These are phyloP conservation scores for Meripilus lineatus DNA, from an alignment of 1,284 basidiomycete species.

Conservation along the genomic window DNA sequence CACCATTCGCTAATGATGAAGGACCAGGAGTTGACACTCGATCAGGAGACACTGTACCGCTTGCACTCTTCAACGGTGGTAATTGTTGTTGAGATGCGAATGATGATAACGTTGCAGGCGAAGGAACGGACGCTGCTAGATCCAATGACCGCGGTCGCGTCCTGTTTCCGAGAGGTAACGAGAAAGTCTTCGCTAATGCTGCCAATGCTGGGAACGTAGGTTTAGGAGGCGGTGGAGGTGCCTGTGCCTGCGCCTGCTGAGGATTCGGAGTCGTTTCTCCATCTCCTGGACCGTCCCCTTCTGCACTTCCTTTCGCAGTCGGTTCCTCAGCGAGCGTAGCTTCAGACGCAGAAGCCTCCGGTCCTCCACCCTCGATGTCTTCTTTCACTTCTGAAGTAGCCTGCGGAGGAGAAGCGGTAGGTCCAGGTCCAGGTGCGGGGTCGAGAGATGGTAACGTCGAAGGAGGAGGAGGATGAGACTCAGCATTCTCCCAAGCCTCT, in stretches of 20 bases:
- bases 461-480: slow-evolving; percentile 50
- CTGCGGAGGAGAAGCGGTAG: neutral
- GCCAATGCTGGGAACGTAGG: slow-evolving; percentile 52
- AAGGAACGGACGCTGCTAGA: slow-evolving; percentile 42
- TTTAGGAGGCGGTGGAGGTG: slow-evolving; percentile 10
- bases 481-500: slow-evolving; percentile 55
- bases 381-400: neutral
- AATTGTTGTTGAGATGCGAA: slow-evolving; percentile 48
- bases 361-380: slow-evolving; percentile 10
- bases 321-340: slow-evolving; percentile 20
- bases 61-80: slow-evolving; percentile 10
- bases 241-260: neutral
- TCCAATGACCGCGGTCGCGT: slow-evolving; percentile 56
- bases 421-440: slow-evolving; percentile 18
- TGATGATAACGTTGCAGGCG: slow-evolving; percentile 49
- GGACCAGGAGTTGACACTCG: too few relatives aligned
- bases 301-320: too few relatives aligned
- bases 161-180: slow-evolving; percentile 42
- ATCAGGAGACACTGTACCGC: neutral
- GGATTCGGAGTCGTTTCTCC: slow-evolving; percentile 12
- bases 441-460: too few relatives aligned
- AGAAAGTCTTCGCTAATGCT: slow-evolving; percentile 58
- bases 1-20: slow-evolving; percentile 13
- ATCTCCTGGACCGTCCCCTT: too few relatives aligned
- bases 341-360: slow-evolving; percentile 23